phyloP scores from a whole-genome alignment of 495 filamentous ascomycete species.

The Xylaria flabelliformis region DNA sequence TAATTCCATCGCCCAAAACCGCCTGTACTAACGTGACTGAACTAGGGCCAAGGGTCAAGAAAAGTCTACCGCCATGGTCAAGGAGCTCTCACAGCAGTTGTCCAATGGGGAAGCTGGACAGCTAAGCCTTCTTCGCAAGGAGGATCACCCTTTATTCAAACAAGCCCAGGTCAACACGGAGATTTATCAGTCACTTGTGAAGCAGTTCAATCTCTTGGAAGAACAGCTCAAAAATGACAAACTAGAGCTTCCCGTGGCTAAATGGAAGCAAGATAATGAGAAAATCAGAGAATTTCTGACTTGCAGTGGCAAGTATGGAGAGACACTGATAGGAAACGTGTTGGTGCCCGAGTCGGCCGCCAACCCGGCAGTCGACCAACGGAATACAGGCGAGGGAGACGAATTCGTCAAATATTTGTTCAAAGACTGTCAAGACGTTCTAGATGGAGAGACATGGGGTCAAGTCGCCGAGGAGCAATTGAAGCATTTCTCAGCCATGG shows the following conservation, averaged over 20 bases:
- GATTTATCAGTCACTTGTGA: slow-evolving; percentile 28
- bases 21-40: slow-evolving; percentile 9
- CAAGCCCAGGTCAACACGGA: slow-evolving; percentile 27
- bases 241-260: slow-evolving; percentile 35
- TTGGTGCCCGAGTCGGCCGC: slow-evolving; percentile 33
- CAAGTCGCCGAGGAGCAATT: slow-evolving; percentile 42
- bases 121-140: slow-evolving; percentile 23
- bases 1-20: not conserved
- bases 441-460: slow-evolving; percentile 44
- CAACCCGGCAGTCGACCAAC: slow-evolving; percentile 25
- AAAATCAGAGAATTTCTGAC: slow-evolving; percentile 43
- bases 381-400: slow-evolving; percentile 39
- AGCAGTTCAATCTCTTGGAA: slow-evolving; percentile 36
- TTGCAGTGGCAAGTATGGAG: slow-evolving; percentile 42
- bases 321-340: slow-evolving; percentile 43
- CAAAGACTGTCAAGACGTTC: slow-evolving; percentile 36
- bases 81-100: slow-evolving; percentile 20
- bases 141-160: slow-evolving; percentile 34
- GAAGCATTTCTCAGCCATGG: slow-evolving; percentile 42
- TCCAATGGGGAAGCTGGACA: slow-evolving; percentile 6
- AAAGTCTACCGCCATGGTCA: slow-evolving; percentile 17
- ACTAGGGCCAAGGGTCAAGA: slow-evolving; percentile 26
- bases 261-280: slow-evolving; percentile 46
- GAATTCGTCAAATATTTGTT: slow-evolving; percentile 42
- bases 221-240: slow-evolving; percentile 33